Conservation (phyloP, 768 basidiomycete genomes). For the Macrolepiota albuminosa region DNA sequence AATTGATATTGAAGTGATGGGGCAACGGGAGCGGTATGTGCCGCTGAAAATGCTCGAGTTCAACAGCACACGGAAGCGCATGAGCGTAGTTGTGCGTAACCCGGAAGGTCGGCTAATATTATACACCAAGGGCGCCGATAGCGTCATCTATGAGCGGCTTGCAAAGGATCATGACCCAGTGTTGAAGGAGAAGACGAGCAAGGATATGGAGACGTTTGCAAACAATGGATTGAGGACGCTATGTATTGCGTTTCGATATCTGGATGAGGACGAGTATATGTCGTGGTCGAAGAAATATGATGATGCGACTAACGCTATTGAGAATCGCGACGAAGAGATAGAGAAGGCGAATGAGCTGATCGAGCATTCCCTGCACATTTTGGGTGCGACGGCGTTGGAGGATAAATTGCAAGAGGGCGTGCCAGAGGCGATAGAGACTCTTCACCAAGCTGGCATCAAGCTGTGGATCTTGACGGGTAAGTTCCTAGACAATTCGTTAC, state of each 20-base stretch:
- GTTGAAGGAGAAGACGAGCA: conserved; percentile 72
- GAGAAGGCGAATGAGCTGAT: conserved; percentile 83
- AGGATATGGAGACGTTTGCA: conserved; percentile 92
- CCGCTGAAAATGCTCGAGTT: conserved; percentile 86
- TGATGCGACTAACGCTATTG: conserved; percentile 67
- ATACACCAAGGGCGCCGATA: conserved; percentile 97
- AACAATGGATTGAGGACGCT: conserved; percentile 90
- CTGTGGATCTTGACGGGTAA: conserved; percentile 94
- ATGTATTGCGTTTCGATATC: conserved; percentile 76
- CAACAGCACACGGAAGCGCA: conserved; percentile 90
- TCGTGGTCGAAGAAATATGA: conserved; percentile 81
- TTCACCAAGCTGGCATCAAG: conserved; percentile 94
- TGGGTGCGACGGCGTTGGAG: conserved; percentile 95
- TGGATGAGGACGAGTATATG: conserved; percentile 81
- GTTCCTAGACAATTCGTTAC: conserved; percentile 10
- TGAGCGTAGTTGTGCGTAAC: conserved; percentile 87
- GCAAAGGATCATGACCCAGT: conserved; percentile 66
- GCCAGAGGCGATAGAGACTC: conserved; percentile 88
- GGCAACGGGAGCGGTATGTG: conserved; percentile 77
- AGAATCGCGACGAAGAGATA: conserved; percentile 86
- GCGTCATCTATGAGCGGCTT: conserved; percentile 87
- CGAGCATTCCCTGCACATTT: conserved; percentile 76
- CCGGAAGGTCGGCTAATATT: conserved; percentile 80
- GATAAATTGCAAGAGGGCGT: conserved; percentile 98
- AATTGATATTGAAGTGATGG: conserved; percentile 90